Percentiles rank a stretch among this genome's conserved stretches.
Evolutionary conservation across 2,329 filamentous ascomycete species (phyloP).

Genomic region (Fusarium annulatum): DNA sequence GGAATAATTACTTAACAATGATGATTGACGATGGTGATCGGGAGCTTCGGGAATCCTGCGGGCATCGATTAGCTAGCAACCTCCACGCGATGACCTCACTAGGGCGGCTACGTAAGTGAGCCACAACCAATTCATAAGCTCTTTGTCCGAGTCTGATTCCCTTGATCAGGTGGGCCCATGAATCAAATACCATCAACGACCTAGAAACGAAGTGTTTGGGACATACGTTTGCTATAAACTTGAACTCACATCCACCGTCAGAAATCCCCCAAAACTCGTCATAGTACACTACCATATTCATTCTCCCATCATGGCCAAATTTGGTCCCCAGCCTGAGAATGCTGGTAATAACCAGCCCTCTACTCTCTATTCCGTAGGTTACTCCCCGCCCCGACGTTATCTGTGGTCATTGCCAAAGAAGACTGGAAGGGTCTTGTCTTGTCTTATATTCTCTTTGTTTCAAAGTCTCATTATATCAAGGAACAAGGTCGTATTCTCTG

Average conservation of each 20-base stretch:
- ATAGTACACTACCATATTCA: background rate
- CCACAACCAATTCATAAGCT: conserved; percentile 28
- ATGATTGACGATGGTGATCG: conserved; percentile 22
- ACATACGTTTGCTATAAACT: background rate
- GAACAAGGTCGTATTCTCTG: background rate
- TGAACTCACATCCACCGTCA: background rate
- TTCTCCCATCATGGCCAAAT: conserved; percentile 19
- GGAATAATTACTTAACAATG: background rate
- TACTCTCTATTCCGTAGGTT: conserved; percentile 44
- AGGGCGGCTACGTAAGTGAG: conserved; percentile 36
- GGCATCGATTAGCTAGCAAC: conserved; percentile 2
- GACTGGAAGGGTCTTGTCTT: background rate
- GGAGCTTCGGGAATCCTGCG: conserved; percentile 27
- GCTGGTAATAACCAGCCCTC: conserved; percentile 30
- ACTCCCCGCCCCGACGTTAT: background rate
- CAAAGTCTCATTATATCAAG: background rate
- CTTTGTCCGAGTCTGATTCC: conserved; percentile 12
- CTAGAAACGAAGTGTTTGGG: background rate
- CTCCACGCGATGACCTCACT: conserved; percentile 38
- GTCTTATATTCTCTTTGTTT: background rate
- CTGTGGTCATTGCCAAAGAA: conserved; percentile 1
- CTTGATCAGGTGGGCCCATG: background rate
- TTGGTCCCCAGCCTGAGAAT: conserved; percentile 11
- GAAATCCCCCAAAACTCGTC: background rate
- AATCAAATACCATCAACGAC: background rate